Evolutionary conservation across 2,329 filamentous ascomycete genomes (phyloP).

Genomic region (Chrysoporthe puriensis): DNA sequence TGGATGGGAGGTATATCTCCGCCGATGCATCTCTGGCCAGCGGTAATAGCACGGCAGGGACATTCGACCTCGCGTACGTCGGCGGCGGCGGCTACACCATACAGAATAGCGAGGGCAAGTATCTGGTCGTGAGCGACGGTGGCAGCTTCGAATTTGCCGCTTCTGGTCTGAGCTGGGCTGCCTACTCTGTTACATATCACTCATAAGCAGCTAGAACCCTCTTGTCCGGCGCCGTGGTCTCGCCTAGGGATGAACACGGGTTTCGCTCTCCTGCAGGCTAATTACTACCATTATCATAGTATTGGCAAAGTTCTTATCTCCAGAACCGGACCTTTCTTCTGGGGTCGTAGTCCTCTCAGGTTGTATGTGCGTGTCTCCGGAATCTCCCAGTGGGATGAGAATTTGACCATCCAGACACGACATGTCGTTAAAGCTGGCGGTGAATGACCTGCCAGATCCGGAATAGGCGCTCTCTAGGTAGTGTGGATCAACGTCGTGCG

Average conservation of each 20-base stretch:
- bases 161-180: background rate
- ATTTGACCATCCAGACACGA: background rate
- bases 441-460: constrained; percentile 9
- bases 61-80: constrained; percentile 33
- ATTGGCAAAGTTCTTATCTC: too few relatives aligned
- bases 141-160: constrained; percentile 23
- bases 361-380: background rate
- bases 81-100: constrained; percentile 33
- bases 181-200: constrained; percentile 7
- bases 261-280: background rate
- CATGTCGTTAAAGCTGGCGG: background rate
- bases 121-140: constrained; percentile 30
- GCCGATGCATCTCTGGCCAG: constrained; percentile 30
- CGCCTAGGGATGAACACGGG: background rate
- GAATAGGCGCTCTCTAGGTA: background rate
- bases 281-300: too few relatives aligned
- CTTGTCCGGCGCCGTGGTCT: background rate
- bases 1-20: constrained; percentile 33
- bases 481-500: background rate
- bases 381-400: background rate
- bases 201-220: background rate
- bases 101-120: constrained; percentile 35
- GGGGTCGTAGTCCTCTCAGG: background rate
- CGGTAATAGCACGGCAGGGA: constrained; percentile 32
- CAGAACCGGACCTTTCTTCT: background rate